Evolutionary conservation across 2,329 filamentous ascomycete genomes (phyloP).

Genomic region (Pseudogymnoascus sp.): DNA sequence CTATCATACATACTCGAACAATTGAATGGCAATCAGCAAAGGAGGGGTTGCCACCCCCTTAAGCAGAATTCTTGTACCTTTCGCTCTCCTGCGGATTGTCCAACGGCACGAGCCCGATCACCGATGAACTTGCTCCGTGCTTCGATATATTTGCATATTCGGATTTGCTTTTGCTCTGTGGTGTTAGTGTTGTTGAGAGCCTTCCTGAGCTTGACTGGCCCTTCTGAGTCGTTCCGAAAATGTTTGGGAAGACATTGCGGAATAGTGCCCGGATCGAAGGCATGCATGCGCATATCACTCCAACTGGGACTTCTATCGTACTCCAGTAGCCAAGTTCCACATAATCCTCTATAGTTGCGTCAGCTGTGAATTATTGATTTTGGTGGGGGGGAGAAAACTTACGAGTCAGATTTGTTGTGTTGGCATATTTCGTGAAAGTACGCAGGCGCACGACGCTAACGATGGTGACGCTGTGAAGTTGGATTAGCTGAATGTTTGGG

Average conservation of each 20-base stretch:
- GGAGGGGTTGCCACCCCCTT: background rate
- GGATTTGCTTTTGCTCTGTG: background rate
- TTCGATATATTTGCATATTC: constrained; percentile 3
- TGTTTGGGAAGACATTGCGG: constrained; percentile 17
- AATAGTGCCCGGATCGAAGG: constrained; percentile 21
- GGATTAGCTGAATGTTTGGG: background rate
- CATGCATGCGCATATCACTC: constrained; percentile 25
- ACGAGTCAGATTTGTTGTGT: constrained; percentile 21
- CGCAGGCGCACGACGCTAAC: constrained; percentile 23
- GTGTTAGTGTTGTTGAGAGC: background rate
- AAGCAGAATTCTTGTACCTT: background rate
- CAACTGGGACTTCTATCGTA: constrained; percentile 22
- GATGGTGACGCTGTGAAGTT: constrained; percentile 20
- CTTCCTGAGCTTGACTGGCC: constrained; percentile 1
- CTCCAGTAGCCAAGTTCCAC: constrained; percentile 18
- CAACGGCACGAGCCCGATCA: background rate
- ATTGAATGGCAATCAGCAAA: background rate
- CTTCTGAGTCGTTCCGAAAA: constrained; percentile 15
- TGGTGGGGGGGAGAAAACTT: background rate
- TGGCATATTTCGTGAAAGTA: constrained; percentile 20
- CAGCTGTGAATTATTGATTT: background rate
- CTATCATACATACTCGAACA: background rate
- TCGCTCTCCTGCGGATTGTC: background rate
- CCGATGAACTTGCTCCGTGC: background rate
- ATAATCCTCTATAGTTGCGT: constrained; percentile 17